Conservation (phyloP, 2,329 filamentous ascomycete species). For the Metarhizium robertsii region DNA sequence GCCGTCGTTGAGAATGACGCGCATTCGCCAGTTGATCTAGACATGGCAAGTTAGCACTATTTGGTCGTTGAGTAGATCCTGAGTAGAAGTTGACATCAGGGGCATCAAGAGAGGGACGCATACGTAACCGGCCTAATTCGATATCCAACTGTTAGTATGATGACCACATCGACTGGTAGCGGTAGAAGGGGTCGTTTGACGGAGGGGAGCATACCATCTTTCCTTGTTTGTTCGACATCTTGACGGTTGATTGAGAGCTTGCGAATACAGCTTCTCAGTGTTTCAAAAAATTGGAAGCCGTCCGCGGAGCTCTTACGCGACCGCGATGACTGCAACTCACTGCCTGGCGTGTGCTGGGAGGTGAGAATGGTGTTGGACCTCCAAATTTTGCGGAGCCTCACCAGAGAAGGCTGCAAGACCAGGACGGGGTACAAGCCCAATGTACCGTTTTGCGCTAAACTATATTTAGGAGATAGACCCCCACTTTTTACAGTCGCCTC, state of each 20-base stretch:
- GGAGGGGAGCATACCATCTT: constrained; percentile 76
- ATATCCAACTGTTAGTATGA: constrained; percentile 49
- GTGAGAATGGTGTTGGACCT: constrained; percentile 23
- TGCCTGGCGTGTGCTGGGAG: constrained; percentile 35
- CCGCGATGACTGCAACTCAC: constrained; percentile 26
- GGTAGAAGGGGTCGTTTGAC: constrained; percentile 22
- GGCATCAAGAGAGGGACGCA: constrained; percentile 27
- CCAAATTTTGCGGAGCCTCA: constrained; percentile 38
- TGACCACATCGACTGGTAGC: constrained; percentile 27
- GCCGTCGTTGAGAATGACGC: constrained; percentile 88
- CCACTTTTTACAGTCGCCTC: constrained; percentile 9
- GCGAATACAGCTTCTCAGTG: constrained; percentile 21
- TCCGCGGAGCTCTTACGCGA: constrained; percentile 30
- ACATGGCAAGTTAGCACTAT: constrained; percentile 4
- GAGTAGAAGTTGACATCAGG: neutral
- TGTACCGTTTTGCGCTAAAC: constrained; percentile 22
- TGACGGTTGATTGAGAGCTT: constrained; percentile 18
- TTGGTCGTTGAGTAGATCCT: neutral
- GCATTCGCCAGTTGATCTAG: constrained; percentile 99
- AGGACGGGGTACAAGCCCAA: constrained; percentile 18
- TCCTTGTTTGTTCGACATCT: constrained; percentile 71
- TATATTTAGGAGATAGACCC: constrained; percentile 6
- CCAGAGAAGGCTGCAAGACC: constrained; percentile 24
- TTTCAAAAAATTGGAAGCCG: constrained; percentile 33
- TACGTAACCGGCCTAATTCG: constrained; percentile 60